Evolutionary conservation across 306 rosid species (phyloP), one percentile per base, ranked within the genome.

Genomic region (Fagus crenata): DNA sequence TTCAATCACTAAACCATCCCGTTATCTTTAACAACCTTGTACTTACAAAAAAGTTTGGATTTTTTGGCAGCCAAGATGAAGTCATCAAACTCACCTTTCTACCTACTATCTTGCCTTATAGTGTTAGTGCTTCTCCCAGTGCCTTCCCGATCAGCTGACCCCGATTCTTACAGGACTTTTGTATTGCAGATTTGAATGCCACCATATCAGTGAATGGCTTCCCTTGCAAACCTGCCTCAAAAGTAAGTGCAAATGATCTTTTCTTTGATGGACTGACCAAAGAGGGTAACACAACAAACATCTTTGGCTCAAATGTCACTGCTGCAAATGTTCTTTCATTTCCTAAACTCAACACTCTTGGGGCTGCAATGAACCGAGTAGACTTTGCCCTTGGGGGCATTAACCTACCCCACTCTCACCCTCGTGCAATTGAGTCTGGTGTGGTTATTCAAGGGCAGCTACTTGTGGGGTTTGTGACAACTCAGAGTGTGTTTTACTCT

Each of bases 291-390:
- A 40, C 32, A 3, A 78, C 75, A 39, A 22, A 22, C 28, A 1
- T 49, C 31, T 74, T 67, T 13, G 81, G 83, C 0, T 14, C 11
- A 4, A 7, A 2, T 1, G 74, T 71, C 36, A 77, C 80, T 18
- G n/a, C 77, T 6, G 90, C 55, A 41, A 79, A 87, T 74, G 90
- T 81, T 67, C 69, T 73, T 55, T 0, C 84, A n/a, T 84, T 86
- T 70, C 90, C 90, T 0, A 87, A 78, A 14, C 78, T 86, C 49
- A 84, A 86, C 80, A 86, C 87, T 9, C 87, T 72, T 2, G 90
- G 88, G 46, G 15, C 81, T 0, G 73, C 90, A 7, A 84, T 84
- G 82, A 84, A 81, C 81, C 61, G 87, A 8, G 81, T 86, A 3
- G 90, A 86, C 80, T 75, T 60, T 43, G 87, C 86, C 42, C 77